Conservation (phyloP, 257 asterid species). For the Nicotiana benthamiana region DNA sequence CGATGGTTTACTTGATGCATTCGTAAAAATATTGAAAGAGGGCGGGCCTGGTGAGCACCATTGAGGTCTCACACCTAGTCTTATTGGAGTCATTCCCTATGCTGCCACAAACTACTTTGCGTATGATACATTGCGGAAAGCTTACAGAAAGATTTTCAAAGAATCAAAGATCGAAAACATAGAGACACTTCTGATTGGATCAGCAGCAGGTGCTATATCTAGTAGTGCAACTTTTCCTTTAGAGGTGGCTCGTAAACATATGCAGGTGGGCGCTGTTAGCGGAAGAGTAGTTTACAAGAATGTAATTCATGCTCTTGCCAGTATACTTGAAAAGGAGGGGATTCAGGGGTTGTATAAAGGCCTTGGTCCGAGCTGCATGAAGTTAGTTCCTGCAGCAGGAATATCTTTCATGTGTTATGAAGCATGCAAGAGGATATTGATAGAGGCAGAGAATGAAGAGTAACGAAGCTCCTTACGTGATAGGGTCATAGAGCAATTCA, state of each 20-base stretch:
- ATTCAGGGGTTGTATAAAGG: slow-evolving; percentile 74
- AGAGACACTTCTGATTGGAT: slow-evolving; percentile 87
- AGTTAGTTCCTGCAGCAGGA: slow-evolving; percentile 95
- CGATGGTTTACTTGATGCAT: slow-evolving; percentile 69
- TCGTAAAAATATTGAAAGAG: slow-evolving; percentile 68
- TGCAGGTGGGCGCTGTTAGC: slow-evolving; percentile 88
- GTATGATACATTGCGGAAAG: slow-evolving; percentile 63
- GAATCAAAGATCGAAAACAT: slow-evolving; percentile 67
- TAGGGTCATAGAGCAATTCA: not conserved
- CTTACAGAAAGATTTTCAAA: slow-evolving; percentile 48
- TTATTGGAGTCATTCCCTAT: slow-evolving; percentile 85
- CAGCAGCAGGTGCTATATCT: slow-evolving; percentile 87
- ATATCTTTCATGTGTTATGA: slow-evolving; percentile 96
- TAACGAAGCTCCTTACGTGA: slow-evolving; percentile 7
- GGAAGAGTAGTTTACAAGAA: slow-evolving; percentile 84
- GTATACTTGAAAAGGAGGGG: slow-evolving; percentile 79
- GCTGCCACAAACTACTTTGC: slow-evolving; percentile 90
- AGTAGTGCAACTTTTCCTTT: slow-evolving; percentile 91
- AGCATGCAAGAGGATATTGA: slow-evolving; percentile 83
- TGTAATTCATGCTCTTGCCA: slow-evolving; percentile 73
- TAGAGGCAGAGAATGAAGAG: slow-evolving; percentile 60
- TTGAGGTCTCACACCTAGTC: slow-evolving; percentile 83
- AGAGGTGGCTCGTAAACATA: slow-evolving; percentile 93
- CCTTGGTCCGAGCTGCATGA: slow-evolving; percentile 87
- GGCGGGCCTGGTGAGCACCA: slow-evolving; percentile 87